A percentile compares a stretch with the other conserved stretches of the same genome.
Evolutionary conservation across 2,329 filamentous ascomycete species (phyloP).

Genomic region (Thielaviopsis ethacetica): DNA sequence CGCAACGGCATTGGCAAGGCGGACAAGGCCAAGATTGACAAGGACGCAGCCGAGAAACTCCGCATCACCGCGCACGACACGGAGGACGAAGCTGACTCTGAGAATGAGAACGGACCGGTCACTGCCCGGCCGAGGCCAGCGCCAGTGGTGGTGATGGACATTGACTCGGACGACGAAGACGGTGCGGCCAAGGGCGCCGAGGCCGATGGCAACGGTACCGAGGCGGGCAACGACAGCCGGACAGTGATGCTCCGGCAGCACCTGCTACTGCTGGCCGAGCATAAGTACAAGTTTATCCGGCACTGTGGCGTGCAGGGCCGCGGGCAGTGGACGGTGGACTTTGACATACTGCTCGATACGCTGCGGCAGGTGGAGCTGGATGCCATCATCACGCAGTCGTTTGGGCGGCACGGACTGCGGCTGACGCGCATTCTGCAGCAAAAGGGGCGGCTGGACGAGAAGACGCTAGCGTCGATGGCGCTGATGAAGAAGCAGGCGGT

Average conservation of each 20-base stretch:
- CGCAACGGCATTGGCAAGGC: constrained; percentile 41
- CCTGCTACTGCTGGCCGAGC: constrained; percentile 54
- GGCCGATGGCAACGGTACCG: constrained; percentile 18
- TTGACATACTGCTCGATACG: constrained; percentile 51
- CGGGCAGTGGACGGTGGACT: constrained; percentile 73
- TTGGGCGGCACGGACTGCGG: constrained; percentile 61
- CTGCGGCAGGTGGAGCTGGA: constrained; percentile 69
- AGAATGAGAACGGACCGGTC: constrained; percentile 11
- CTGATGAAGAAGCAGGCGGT: constrained; percentile 77
- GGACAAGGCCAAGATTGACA: constrained; percentile 29
- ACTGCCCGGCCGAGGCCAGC: neutral
- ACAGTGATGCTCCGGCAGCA: constrained; percentile 35
- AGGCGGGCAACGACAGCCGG: constrained; percentile 23
- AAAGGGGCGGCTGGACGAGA: constrained; percentile 91
- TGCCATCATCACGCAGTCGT: constrained; percentile 60
- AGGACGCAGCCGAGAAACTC: constrained; percentile 32
- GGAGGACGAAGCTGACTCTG: constrained; percentile 20
- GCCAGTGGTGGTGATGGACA: neutral
- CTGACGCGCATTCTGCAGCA: constrained; percentile 72
- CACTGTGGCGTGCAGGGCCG: constrained; percentile 46
- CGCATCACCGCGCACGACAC: constrained; percentile 18
- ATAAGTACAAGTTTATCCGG: constrained; percentile 50
- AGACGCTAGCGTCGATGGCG: constrained; percentile 62
- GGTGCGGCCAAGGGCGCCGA: constrained; percentile 8
- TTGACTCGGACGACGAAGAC: constrained; percentile 17